Conservation (phyloP, 805 yeast genomes). For the Kazachstania bromeliacearum region DNA sequence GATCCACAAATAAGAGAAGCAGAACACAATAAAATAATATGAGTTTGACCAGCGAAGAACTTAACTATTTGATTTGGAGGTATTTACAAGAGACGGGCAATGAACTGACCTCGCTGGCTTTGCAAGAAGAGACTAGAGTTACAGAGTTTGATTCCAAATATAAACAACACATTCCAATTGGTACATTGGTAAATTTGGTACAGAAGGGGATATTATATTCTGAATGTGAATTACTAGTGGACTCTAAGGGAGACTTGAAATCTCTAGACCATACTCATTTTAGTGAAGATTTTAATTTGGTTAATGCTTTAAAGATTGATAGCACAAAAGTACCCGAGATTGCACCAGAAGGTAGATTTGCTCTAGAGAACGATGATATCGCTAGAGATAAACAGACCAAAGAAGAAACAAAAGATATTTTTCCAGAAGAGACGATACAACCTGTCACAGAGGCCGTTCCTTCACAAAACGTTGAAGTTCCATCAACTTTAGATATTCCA, state of each 20-base stretch:
- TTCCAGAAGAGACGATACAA: slow-evolving; percentile 3
- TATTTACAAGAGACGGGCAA: slow-evolving; percentile 78
- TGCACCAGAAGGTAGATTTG: slow-evolving; percentile 27
- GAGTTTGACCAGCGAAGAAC: slow-evolving; percentile 76
- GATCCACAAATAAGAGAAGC: too few relatives aligned
- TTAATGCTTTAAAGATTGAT: slow-evolving; percentile 44
- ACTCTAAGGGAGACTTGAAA: slow-evolving; percentile 6
- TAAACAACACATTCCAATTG: slow-evolving; percentile 53
- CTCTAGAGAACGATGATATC: slow-evolving; percentile 16
- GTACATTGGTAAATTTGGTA: slow-evolving; percentile 69
- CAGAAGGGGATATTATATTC: slow-evolving; percentile 79
- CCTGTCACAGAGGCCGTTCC: not conserved
- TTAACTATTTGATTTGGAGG: slow-evolving; percentile 88
- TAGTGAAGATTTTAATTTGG: slow-evolving; percentile 38
- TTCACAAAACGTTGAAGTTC: not conserved
- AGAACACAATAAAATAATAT: too few relatives aligned
- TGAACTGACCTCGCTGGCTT: slow-evolving; percentile 69
- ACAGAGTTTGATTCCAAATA: slow-evolving; percentile 45
- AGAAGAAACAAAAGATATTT: slow-evolving; percentile 3
- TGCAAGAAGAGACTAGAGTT: slow-evolving; percentile 65
- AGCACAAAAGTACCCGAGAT: slow-evolving; percentile 26
- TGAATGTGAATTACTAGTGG: slow-evolving; percentile 53
- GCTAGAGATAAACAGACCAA: slow-evolving; percentile 5
- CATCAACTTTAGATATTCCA: not conserved
- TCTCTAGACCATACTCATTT: slow-evolving; percentile 20